These are phyloP conservation scores for Paradendryphiella salina DNA, from an alignment of 2,329 filamentous ascomycete species.

Conservation along the genomic window DNA sequence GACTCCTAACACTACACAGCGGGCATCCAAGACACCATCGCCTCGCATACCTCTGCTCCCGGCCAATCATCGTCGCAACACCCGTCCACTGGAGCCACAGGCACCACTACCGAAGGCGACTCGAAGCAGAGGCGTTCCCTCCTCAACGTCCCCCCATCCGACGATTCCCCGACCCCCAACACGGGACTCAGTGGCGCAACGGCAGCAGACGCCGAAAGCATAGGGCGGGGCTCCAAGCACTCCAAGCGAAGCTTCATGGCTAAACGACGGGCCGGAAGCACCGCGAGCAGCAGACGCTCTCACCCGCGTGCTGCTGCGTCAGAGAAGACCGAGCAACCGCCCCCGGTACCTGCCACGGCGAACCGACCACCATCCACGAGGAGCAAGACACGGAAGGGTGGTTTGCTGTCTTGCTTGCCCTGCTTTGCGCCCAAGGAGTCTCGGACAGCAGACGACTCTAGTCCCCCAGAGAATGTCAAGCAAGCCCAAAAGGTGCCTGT, in stretches of 20 bases:
- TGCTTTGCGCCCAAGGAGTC: conserved; percentile 69
- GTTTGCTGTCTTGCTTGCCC: conserved; percentile 59
- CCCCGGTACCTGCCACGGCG: conserved; percentile 35
- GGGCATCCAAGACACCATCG: conserved; percentile 5
- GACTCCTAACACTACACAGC: conserved; percentile 4
- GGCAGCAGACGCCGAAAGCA: conserved; percentile 52
- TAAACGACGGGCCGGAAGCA: conserved; percentile 52
- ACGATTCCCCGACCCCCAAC: conserved; percentile 40
- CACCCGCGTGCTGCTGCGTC: conserved; percentile 43
- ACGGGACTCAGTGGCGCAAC: conserved; percentile 51
- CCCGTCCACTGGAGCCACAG: conserved; percentile 28
- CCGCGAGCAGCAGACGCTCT: conserved; percentile 52
- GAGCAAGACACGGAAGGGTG: conserved; percentile 47
- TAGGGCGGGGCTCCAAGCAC: conserved; percentile 50
- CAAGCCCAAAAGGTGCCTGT: conserved; percentile 46
- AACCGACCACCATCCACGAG: conserved; percentile 43
- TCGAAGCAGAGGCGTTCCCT: conserved; percentile 45
- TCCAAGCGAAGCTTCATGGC: conserved; percentile 52
- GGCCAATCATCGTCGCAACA: conserved; percentile 33
- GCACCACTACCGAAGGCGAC: conserved; percentile 24
- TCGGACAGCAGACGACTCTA: conserved; percentile 44
- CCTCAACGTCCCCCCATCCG: conserved; percentile 43
- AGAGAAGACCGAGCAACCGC: conserved; percentile 47
- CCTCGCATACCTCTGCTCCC: conserved; percentile 22
- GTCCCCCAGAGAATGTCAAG: conserved; percentile 55